Evolutionary conservation across 345 rosid species (phyloP), one percentile per base, ranked within the genome.

Genomic region (Camelina sativa): DNA sequence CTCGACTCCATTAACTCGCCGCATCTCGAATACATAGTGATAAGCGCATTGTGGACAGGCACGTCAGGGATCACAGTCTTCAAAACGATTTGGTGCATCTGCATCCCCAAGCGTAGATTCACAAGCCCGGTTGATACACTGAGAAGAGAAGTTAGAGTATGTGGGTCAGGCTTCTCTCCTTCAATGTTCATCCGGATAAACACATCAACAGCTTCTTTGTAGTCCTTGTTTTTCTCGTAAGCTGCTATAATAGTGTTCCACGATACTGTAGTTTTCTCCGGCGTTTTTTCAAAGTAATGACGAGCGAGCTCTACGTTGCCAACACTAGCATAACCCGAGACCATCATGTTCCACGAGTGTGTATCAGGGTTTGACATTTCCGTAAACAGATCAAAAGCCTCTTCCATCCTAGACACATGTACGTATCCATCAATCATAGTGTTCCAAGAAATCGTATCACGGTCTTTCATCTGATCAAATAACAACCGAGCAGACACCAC

Each of bases 221-320:
- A 81, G 51, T 86, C 85, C 55, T 82, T 80, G 51, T 84, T 84
- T 64, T 76, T 87, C 72, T 85, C 90, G 3, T 86, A 86, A 12
- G 85, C 96, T 16, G 90, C 86, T 69, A 90, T 85, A 52, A 91
- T 73, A 9, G 91, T 79, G 80, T 91, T 91, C 97, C 96, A 89
- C 13, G 94, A 89, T 41, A 89, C 84, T 43, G 77, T 41, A 68
- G 68, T 82, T 76, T 80, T 88, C 54, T 23, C 81, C 10, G 97
- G 97, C 79, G 67, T 84, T 78, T 74, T 78, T 62, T 80, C 83
- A 67, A 91, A 91, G 65, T 83, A 76, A 28, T 81, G 81, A 23
- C 74, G 78, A 65, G 85, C 89, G 4, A 79, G 76, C 30, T 79
- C 76, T 64, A 87, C 35, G 73, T 64, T 78, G 15, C 89, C 85